Base-by-base conservation (phyloP, 2,329 filamentous ascomycete species). In the Colletotrichum acutatum region DNA sequence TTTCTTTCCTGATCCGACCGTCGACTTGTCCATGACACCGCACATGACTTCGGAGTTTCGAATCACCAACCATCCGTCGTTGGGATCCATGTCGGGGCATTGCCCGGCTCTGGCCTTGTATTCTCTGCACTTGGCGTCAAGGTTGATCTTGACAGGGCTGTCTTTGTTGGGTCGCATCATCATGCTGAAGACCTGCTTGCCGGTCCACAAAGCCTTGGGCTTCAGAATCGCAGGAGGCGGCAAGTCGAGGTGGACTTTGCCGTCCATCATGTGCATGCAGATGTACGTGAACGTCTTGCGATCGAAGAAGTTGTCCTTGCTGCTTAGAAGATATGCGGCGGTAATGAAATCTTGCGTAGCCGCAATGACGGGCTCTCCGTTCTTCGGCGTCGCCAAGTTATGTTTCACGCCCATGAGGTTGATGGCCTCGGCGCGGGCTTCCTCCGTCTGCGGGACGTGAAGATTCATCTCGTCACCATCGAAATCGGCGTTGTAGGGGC, bases 261-360 rank as follows among this genome's bases (percentile, higher is more conserved):
- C 92, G 63, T 95, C 92, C 79, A 98, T 92, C 97, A 99, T 99
- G 82, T 95, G 97, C 82, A 94, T 93, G 80, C 95, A 97, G 54
- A 98, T 90, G 76, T 97, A 95, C 2, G 93, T 92, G 79, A 99
- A 99, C 0, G 93, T 92, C 77, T 93, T 93, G 65, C 96, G 91
- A 78, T 97, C 95, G 79, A 94, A 98, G 83, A 99, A 98, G 69
- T 92, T 90, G 80, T 98, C 96, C 80, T 98, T 98, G 82, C 92
- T 94, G 78, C 95, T 98, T 30, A 98, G 87, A 4, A 98, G 85
- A 80, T 95, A 99, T 0, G 97, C 94, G 4, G 95, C 95, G 30
- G 96, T 98, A 78, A 99, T 98, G 84, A 99, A 99, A 87, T 99
- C 97, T 79, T 99, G 97, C 34, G 97, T 99, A n/a, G 97, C 96